Evolutionary conservation across 2,329 filamentous ascomycete species (phyloP), one percentile per base, ranked within the genome.

Genomic region (Bipolaris sorokiniana): DNA sequence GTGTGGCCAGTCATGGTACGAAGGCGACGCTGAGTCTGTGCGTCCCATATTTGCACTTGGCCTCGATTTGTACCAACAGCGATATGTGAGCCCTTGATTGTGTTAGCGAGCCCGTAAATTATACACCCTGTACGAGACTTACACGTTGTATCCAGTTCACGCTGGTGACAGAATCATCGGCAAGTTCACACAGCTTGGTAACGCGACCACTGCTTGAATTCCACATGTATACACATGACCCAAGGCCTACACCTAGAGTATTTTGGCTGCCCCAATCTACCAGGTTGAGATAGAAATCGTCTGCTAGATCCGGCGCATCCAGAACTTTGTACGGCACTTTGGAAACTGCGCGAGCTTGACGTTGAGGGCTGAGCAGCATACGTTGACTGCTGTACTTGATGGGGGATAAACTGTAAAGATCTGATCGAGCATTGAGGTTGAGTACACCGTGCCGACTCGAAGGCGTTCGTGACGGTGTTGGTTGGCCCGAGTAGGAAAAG

Each of bases 261-360:
- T 98, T 97, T 66, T 90, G 92, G 68, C 91, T 96, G 41, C 95
- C 95, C 95, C 95, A 99, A 72, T 99, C 95, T 3, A 99, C 94
- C 23, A 99, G 81, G 70, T 99, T 99, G 34, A 99, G 83, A 70
- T 99, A 99, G 76, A 98, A 99, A 73, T 99, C 95, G 71, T 99
- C 95, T 26, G 94, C 93, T 44, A 99, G 80, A 73, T 98, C 95
- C 1, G 95, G 95, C 0, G 95, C 95, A 80, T 99, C 95, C 9
- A 99, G 83, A 1, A 99, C 95, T 77, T 99, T 99, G 79, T 96
- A 99, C 0, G 95, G 95, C 0, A 98, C 94, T 76, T 98, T 98
- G 77, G 91, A 94, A 18, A 99, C 92, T 28, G 91, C 90, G 64
- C 95, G 84, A 1, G 94, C 92, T 62, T 95, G 91, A 68, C 95